phyloP scores from a whole-genome alignment of 2,329 filamentous ascomycete species.

The Ceratocystiopsis minuta region DNA sequence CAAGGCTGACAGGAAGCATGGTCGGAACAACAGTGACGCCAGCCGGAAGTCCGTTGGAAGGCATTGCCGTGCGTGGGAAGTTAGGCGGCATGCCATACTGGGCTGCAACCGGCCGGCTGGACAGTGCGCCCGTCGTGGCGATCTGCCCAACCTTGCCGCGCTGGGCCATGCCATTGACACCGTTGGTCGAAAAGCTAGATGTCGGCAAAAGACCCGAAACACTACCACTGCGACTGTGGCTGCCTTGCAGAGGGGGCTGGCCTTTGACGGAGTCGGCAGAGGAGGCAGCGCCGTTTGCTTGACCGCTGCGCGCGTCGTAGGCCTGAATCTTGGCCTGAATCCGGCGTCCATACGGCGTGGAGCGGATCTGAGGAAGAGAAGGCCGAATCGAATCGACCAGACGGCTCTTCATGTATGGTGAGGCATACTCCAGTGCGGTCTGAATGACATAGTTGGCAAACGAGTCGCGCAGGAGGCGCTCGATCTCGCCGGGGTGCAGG shows the following conservation, averaged over 20 bases:
- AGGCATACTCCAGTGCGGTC: conserved; percentile 77
- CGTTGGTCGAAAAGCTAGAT: conserved; percentile 15
- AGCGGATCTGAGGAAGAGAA: conserved; percentile 65
- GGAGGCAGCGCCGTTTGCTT: conserved; percentile 29
- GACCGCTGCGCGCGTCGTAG: conserved; percentile 29
- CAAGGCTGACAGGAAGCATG: conserved; percentile 6
- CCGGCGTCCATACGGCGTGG: conserved; percentile 84
- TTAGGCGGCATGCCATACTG: conserved; percentile 8
- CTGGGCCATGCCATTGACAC: conserved; percentile 13
- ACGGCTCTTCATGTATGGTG: conserved; percentile 50
- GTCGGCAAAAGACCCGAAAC: conserved; percentile 18
- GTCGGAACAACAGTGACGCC: neutral
- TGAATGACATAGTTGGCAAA: conserved; percentile 98
- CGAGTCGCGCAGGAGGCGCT: conserved; percentile 74
- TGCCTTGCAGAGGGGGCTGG: conserved; percentile 30
- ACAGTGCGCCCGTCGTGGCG: neutral
- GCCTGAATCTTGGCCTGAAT: conserved; percentile 74
- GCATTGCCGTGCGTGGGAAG: conserved; percentile 2
- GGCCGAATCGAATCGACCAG: conserved; percentile 76
- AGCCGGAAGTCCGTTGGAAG: too few relatives aligned
- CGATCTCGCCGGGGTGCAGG: conserved; percentile 54
- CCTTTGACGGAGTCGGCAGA: conserved; percentile 34
- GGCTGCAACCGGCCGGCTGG: conserved; percentile 3
- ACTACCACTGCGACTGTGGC: conserved; percentile 24
- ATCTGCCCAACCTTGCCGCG: conserved; percentile 12